These are phyloP conservation scores for Gynostemma pentaphyllum DNA, from an alignment of 306 rosid species.

Conservation along the genomic window DNA sequence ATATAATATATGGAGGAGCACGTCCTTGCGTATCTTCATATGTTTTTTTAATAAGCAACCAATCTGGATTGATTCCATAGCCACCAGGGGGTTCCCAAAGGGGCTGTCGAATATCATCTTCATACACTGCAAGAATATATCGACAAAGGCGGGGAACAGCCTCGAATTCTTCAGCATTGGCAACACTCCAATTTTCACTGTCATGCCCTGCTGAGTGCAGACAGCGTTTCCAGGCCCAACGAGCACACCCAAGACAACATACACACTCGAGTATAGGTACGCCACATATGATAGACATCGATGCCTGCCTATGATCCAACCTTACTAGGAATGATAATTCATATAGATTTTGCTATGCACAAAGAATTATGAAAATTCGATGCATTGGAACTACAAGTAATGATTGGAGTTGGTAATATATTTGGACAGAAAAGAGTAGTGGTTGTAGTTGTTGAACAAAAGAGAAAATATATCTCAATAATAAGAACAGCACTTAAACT, in stretches of 20 bases:
- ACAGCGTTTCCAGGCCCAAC: slow-evolving; percentile 93
- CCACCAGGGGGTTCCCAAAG: slow-evolving; percentile 80
- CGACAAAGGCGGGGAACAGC: slow-evolving; percentile 87
- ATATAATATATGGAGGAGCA: slow-evolving; percentile 72
- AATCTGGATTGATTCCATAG: slow-evolving; percentile 70
- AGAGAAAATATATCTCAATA: not conserved
- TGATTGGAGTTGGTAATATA: not conserved
- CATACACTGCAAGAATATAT: slow-evolving; percentile 75
- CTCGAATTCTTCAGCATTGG: slow-evolving; percentile 66
- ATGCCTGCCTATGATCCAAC: slow-evolving; percentile 6
- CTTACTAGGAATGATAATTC: not conserved
- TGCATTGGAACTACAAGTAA: not conserved
- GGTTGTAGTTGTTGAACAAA: not conserved
- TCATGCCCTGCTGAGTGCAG: slow-evolving; percentile 93
- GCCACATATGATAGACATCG: slow-evolving; percentile 72
- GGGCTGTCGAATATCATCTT: slow-evolving; percentile 65
- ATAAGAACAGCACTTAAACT: not conserved
- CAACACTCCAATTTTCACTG: slow-evolving; percentile 86
- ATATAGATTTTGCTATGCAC: not conserved
- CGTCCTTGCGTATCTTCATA: slow-evolving; percentile 50
- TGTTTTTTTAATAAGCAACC: slow-evolving; percentile 36
- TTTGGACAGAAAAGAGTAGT: too few species aligned
- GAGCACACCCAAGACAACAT: slow-evolving; percentile 77
- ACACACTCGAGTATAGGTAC: slow-evolving; percentile 86
- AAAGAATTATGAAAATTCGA: not conserved